Evolutionary conservation across 179 eudicot genomes (phyloP).

Genomic region (Carnegiea gigantea): DNA sequence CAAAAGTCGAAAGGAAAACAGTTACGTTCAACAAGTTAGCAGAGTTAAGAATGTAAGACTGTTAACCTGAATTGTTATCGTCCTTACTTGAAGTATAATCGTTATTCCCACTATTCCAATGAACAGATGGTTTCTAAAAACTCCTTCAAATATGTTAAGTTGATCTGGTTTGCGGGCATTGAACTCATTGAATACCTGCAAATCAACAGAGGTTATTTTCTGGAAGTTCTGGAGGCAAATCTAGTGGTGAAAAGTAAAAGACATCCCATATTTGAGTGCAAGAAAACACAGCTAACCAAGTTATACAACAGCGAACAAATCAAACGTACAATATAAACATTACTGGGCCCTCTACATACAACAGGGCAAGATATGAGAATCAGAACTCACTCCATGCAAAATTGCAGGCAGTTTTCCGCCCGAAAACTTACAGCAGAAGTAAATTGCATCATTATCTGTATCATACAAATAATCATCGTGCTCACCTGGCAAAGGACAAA

Average conservation of each 20-base stretch:
- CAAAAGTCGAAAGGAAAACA: not conserved
- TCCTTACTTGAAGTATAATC: slow-evolving; percentile 63
- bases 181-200: slow-evolving; percentile 86
- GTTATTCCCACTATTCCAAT: slow-evolving; percentile 66
- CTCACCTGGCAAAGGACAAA: slow-evolving; percentile 89
- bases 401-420: no score
- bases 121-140: slow-evolving; percentile 58
- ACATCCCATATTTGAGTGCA: not conserved
- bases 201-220: slow-evolving; percentile 7
- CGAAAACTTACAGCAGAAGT: not conserved
- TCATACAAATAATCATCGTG: not conserved
- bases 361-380: not conserved
- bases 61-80: not conserved
- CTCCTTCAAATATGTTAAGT: slow-evolving; percentile 70
- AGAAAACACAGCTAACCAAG: not conserved
- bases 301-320: not conserved
- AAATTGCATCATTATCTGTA: not conserved
- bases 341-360: not conserved
- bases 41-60: slow-evolving; percentile 7
- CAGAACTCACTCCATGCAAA: no score
- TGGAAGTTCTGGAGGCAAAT: not conserved
- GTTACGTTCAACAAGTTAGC: not conserved
- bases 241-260: not conserved
- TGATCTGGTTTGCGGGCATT: slow-evolving; percentile 96
- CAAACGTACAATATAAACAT: not conserved